Evolutionary conservation across 163 green algal species (phyloP), one percentile per base, ranked within the genome.

Genomic region (Chlamydomonas reinhardtii): DNA sequence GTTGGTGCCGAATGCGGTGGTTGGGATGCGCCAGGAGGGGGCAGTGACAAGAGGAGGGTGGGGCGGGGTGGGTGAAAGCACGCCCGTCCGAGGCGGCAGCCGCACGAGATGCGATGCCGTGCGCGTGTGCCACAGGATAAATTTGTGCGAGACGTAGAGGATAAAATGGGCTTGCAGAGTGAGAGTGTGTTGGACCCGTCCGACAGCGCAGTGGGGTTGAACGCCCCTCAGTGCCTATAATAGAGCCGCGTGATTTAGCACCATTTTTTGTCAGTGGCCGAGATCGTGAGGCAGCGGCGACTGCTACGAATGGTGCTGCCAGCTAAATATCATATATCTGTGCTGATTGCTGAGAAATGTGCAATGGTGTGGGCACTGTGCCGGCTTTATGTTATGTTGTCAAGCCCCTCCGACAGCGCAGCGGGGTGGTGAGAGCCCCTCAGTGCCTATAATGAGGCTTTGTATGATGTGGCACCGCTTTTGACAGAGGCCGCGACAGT

Each of bases 401-500:
- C 2, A 39, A 48, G 24, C 31, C 77, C 31, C 43, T 76, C 77
- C 48, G 65, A 76, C 77, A 76, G 66, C 77, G 39, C 17, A 11
- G 22, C 2, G 12, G 66, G 43, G 32, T 35, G 34, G 29, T 39
- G 32, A 25, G 19, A 61, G 37, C n/a, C n/a, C 73, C 52, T 22
- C 31, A 39, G 32, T 22, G 77, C 65, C 77, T 69, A 76, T 56
- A 69, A 84, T 83, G 34, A 43, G 35, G 65, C 34, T 65, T 65
- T 19, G 16, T 29, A 72, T 59, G 11, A 29, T 74, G 22, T 76
- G 52, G 65, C 65, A 76, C 77, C 64, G 65, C 20, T 76, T 84
- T 84, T 66, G 65, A 84, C 77, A 84, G 64, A 66, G 27, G 65
- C 77, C 66, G 64, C 65, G 39, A 81, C 48, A 17, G 43, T 19